Conservation (phyloP, 2,329 filamentous ascomycete species). For the Colletotrichum sp. region DNA sequence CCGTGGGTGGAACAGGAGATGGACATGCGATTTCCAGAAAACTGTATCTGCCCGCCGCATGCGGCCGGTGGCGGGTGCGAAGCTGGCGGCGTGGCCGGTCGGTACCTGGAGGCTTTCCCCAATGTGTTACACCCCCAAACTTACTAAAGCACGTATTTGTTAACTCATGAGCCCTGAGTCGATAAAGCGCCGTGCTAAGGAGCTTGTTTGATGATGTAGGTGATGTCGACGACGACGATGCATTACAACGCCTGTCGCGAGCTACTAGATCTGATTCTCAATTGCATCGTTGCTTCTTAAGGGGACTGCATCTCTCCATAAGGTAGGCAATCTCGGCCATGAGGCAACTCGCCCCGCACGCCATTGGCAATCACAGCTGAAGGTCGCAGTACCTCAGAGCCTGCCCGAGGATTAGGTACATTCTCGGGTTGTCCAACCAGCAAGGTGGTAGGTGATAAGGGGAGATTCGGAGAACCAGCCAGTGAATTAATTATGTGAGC, state of each 20-base stretch:
- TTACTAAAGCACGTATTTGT: background rate
- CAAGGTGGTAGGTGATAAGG: background rate
- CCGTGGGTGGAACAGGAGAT: background rate
- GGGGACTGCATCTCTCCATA: background rate
- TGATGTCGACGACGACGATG: background rate
- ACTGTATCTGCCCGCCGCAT: background rate
- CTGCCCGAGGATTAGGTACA: background rate
- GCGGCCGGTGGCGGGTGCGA: slow-evolving; percentile 7
- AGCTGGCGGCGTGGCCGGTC: background rate
- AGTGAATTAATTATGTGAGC: background rate
- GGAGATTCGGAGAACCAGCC: background rate
- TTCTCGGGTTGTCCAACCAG: background rate
- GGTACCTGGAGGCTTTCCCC: background rate
- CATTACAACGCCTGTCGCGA: background rate
- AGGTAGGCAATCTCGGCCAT: background rate
- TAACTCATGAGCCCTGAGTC: background rate
- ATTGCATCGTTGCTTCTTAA: background rate
- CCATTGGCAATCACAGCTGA: background rate
- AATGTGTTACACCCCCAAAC: background rate
- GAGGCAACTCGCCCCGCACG: background rate
- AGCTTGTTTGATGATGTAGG: background rate
- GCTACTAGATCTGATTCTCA: background rate
- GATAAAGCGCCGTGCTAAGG: background rate
- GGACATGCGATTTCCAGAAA: slow-evolving; percentile 1
- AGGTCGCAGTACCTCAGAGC: background rate